Evolutionary conservation across 352 stramenopile species (phyloP), one percentile per base, ranked within the genome.

Genomic region (Globisporangium nagaii): DNA sequence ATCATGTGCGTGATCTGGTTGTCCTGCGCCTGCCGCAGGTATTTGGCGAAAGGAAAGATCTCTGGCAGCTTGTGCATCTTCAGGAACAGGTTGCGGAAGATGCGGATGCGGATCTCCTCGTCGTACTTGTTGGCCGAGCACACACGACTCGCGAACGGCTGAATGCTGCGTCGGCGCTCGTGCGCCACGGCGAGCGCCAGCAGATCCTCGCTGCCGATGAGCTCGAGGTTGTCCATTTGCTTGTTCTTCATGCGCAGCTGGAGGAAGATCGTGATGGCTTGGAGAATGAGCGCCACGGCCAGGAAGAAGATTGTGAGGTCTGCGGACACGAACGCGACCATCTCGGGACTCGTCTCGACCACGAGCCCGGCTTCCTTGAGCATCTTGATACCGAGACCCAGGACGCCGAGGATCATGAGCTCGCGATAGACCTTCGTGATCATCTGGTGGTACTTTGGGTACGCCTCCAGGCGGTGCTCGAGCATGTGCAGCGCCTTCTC

Each of bases 1-100:
- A 91, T 87, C 68, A 91, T 80, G 57, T 91, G 68, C 11, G 70
- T 79, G 54, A 91, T 87, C 53, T 91, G 80, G 53, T 81, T 85
- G n/a, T 85, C 78, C 56, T 89, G 80, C 0, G 75, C 78, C 9
- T 84, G 73, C 37, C 73, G 69, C 3, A 91, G 43, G 56, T 91
- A 91, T 62, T 88, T 91, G 52, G 76, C 75, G 53, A 86, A 91
- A 4, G 80, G 75, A 30, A 79, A 79, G 9, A 86, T 59, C 42
- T 83, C 66, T 0, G 75, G 72, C 1, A 86, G 50, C 4, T 50
- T 56, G 43, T 79, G 76, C 11, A 52, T 60, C 7, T 55, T 51
- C 7, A 86, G 57, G 37, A 86, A 86, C 3, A 79, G 59, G 34
- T 72, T 58, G 10, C 72, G 66, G 25, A 84, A 58, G 10, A 84